phyloP scores from a whole-genome alignment of 192 early-diverging fungal genomes.

The Mortierella antarctica region DNA sequence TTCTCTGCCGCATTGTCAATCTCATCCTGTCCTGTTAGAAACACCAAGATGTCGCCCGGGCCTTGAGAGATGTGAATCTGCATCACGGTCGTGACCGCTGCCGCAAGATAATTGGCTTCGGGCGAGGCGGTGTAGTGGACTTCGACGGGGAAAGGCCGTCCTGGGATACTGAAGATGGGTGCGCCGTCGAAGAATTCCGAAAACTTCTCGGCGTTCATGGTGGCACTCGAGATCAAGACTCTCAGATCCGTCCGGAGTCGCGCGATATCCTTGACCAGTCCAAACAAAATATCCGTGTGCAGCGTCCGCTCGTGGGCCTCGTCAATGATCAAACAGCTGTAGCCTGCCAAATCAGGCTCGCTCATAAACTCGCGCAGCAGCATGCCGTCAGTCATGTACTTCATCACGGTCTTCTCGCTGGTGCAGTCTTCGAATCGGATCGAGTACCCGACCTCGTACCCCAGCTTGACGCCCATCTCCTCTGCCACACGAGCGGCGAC shows the following conservation, averaged over 20 bases:
- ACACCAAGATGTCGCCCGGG: constrained; percentile 92
- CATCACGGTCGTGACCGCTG: constrained; percentile 92
- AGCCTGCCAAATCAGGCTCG: constrained; percentile 91
- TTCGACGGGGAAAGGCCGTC: constrained; percentile 93
- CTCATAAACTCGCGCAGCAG: constrained; percentile 97
- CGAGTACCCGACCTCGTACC: constrained; percentile 94
- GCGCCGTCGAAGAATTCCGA: constrained; percentile 94
- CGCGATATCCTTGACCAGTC: constrained; percentile 95
- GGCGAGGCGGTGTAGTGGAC: constrained; percentile 95
- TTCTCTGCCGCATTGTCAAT: constrained; percentile 93
- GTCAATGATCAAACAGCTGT: constrained; percentile 96
- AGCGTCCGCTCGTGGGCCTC: constrained; percentile 98
- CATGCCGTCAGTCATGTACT: constrained; percentile 99
- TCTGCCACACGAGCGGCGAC: constrained; percentile 97
- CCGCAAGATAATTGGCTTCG: constrained; percentile 95
- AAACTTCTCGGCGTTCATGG: constrained; percentile 98
- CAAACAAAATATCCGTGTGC: constrained; percentile 97
- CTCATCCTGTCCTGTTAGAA: constrained; percentile 98
- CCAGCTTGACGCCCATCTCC: constrained; percentile 94
- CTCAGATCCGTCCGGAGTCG: constrained; percentile 94
- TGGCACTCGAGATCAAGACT: constrained; percentile 96
- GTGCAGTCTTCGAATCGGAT: constrained; percentile 99
- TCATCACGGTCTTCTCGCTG: constrained; percentile 91
- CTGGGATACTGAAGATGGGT: constrained; percentile 95
- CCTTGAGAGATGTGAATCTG: constrained; percentile 93